These are phyloP conservation scores for Leishmania guyanensis DNA, from an alignment of 208 protist species.

Conservation along the genomic window DNA sequence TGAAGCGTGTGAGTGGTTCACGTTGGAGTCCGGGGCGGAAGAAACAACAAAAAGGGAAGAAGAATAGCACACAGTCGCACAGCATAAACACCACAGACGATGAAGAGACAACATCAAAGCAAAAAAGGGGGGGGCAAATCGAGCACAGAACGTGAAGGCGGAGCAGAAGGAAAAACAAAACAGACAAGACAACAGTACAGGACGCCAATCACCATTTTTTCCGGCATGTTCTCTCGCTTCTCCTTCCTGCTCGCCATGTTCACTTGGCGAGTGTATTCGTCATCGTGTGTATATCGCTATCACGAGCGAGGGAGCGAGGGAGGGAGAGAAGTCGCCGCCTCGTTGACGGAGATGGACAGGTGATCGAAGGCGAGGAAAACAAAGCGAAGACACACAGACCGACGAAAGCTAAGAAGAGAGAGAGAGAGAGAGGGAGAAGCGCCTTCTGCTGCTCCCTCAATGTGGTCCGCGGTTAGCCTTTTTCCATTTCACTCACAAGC, in stretches of 20 bases:
- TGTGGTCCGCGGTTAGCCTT: neutral
- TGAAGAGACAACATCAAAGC: neutral
- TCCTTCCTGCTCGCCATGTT: too few species aligned
- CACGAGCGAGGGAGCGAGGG: too few species aligned
- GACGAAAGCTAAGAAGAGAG: neutral
- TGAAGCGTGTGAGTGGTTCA: neutral
- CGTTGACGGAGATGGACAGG: too few species aligned
- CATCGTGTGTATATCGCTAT: too few species aligned
- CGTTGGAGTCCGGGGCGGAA: neutral
- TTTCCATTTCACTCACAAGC: too few species aligned
- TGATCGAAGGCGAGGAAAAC: neutral
- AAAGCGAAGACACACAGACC: neutral
- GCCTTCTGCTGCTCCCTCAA: neutral
- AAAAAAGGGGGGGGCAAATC: neutral
- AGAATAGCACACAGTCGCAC: neutral
- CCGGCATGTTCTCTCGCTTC: too few species aligned
- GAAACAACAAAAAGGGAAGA: neutral
- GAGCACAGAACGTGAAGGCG: too few species aligned
- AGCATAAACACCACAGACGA: neutral
- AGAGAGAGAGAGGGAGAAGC: neutral
- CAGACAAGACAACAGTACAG: neutral
- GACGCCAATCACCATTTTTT: too few species aligned
- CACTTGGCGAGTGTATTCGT: too few species aligned
- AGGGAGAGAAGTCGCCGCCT: too few species aligned
- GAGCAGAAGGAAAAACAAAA: neutral